Percentiles rank a stretch among this genome's conserved stretches.
phyloP scores from a whole-genome alignment of 2,329 filamentous ascomycete species.

The Dactylellina sp. region DNA sequence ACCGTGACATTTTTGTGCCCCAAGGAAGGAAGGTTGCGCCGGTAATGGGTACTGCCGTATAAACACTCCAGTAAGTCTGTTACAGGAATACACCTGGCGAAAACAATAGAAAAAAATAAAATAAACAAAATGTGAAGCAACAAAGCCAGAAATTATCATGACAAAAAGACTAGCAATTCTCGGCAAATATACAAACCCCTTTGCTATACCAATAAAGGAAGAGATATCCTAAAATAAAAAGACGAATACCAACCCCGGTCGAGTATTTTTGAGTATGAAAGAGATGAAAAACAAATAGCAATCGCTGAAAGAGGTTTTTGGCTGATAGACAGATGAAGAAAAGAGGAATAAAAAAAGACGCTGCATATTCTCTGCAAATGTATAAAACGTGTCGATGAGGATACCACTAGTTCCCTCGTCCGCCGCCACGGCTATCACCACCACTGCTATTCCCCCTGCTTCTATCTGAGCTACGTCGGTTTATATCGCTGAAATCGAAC shows the following conservation, averaged over 20 bases:
- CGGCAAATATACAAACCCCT: slow-evolving; percentile 44
- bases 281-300: slow-evolving; percentile 12
- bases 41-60: slow-evolving; percentile 30
- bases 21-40: slow-evolving; percentile 22
- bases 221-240: slow-evolving; percentile 54
- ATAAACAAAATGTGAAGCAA: slow-evolving; percentile 23
- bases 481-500: slow-evolving; percentile 61
- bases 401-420: slow-evolving; percentile 18
- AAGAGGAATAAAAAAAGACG: neutral
- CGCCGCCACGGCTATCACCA: slow-evolving; percentile 47
- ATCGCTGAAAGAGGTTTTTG: slow-evolving; percentile 31
- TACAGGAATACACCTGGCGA: slow-evolving; percentile 40
- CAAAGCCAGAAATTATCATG: slow-evolving; percentile 32
- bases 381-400: slow-evolving; percentile 25
- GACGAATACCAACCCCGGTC: slow-evolving; percentile 19
- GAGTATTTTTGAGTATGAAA: slow-evolving; percentile 18
- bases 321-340: slow-evolving; percentile 18
- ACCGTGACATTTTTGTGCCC: slow-evolving; percentile 23
- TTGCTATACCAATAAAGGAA: slow-evolving; percentile 27
- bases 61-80: slow-evolving; percentile 36
- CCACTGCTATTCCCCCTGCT: slow-evolving; percentile 52
- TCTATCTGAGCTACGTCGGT: slow-evolving; percentile 59
- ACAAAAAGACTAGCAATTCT: slow-evolving; percentile 15
- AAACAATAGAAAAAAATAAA: slow-evolving; percentile 15
- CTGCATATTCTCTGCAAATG: slow-evolving; percentile 29